These are phyloP conservation scores for Solanum lycopersicoides DNA, from an alignment of 257 asterid species.

Conservation along the genomic window DNA sequence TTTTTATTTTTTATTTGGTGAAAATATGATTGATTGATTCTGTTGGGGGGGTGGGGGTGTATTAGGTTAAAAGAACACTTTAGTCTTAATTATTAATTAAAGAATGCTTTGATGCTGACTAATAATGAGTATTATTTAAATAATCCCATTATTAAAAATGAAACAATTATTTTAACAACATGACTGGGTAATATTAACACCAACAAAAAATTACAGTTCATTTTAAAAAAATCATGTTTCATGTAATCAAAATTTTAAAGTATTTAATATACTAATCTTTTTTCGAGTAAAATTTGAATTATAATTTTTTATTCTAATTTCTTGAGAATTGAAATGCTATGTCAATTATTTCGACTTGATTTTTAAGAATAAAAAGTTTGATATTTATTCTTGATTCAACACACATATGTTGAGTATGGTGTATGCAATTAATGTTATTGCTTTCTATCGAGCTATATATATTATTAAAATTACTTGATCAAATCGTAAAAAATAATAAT, in stretches of 20 bases:
- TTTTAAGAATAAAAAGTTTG: background rate
- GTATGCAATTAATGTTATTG: background rate
- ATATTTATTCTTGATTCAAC: background rate
- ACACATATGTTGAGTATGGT: background rate
- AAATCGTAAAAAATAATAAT: background rate
- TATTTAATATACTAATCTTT: too few species aligned
- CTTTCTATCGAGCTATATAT: background rate
- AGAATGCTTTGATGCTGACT: background rate
- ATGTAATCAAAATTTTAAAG: too few species aligned
- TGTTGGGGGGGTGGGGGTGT: background rate
- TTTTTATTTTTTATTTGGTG: background rate
- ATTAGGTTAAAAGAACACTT: conserved; percentile 25
- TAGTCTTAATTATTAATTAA: conserved; percentile 6
- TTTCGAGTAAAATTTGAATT: background rate
- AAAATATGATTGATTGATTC: background rate
- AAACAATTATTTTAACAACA: background rate
- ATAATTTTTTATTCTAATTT: background rate
- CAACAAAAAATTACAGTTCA: background rate
- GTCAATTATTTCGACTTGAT: background rate
- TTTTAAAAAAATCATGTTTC: background rate
- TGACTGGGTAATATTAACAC: background rate
- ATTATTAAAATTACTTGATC: background rate
- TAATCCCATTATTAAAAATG: background rate
- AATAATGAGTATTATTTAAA: background rate
- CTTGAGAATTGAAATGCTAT: background rate